Base-by-base conservation (phyloP, 305 asterid species). In the Lippia alba region DNA sequence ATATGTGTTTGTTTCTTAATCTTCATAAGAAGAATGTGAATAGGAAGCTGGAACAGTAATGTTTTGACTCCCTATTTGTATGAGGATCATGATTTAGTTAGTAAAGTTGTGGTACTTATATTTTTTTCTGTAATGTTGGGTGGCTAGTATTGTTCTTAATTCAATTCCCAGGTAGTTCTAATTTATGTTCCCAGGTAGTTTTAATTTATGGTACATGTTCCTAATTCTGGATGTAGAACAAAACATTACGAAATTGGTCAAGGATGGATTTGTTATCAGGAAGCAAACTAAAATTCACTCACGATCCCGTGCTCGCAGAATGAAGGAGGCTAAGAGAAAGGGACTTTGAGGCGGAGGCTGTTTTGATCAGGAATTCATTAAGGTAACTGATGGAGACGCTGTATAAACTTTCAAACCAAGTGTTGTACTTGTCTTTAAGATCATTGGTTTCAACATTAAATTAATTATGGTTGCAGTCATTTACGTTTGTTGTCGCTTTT, bases 301-400 rank as follows among this genome's bases (percentile, higher is more conserved):
- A 0, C 75, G 94, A 7, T 88, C 90, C 24, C 91, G 94, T 33
- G 94, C 94, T 30, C 94, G 94, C 64, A 58, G 91, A 30, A 86
- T 88, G 94, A 86, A 85, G 77, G 94, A 88, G 69, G 94, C 94
- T 56, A 88, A 88, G 78, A 84, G 91, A 67, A 88, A 88, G 85
- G 94, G 94, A 1, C 89, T 87, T 89, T 63, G 96, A 87, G 77
- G 96, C 93, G 0, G 93, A 89, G 71, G 93, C 96, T 70, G 91
- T 87, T 66, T 85, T 17, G 96, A 89, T 75, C 91, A 89, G 78
- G 96, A 89, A 70, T 86, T 89, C 76, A 79, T 85, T 69, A 82
- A 86, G 72, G 96, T 89, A 64, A 79, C 55, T 58, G 20, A 50
- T 19, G 56, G 40, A 24, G 33, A 46, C 15, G 19, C 48, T 14